Base-by-base conservation (phyloP, 2,329 filamentous ascomycete species). In the Basipetospora chlamydospora region DNA sequence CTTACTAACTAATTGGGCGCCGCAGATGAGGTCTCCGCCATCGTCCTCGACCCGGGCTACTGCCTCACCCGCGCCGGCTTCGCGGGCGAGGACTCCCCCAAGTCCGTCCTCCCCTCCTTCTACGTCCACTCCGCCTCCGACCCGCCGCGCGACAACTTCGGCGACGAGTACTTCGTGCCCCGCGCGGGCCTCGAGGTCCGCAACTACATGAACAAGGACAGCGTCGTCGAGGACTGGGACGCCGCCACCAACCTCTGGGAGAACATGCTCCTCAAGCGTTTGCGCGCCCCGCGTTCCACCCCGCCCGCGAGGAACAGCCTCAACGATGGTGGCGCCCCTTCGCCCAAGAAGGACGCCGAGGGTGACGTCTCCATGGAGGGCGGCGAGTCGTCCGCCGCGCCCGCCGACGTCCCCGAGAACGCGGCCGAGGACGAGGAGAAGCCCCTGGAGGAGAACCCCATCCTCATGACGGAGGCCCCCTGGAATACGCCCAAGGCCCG, bases 141-240 rank as follows among this genome's bases (percentile, higher is more conserved):
- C 38, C 45, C 50, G 13, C 65, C 70, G 34, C 62, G 60, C 47
- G 65, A 76, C 39, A 65, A 90, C 41, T 96, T 87, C 50, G 90
- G 90, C 60, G 92, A 98, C 55, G 88, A 95, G 57, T 77, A 80
- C 45, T 78, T 95, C 51, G 75, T 83, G 31, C 82, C 87, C 11
- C 73, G 78, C 43, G 66, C 72, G 37, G 71, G 78, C 42, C 70
- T 93, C 46, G 82, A 94, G 47, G 79, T 96, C 44, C 77, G 80
- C 58, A 96, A 95, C 60, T 90, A 93, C 46, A 92, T 94, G 73
- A 78, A 77, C 50, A 72, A 73, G 49, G 87, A 95, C 49, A 85
- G 84, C 50, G 73, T 87, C 35, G 90, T 98, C 33, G 84, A 95
- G 56, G 87, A 98, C 57, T 98, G 90, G 90, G 90, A 98, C 45